Evolutionary conservation across 495 filamentous ascomycete species (phyloP).

Genomic region (Saxispiralis lemnorum): DNA sequence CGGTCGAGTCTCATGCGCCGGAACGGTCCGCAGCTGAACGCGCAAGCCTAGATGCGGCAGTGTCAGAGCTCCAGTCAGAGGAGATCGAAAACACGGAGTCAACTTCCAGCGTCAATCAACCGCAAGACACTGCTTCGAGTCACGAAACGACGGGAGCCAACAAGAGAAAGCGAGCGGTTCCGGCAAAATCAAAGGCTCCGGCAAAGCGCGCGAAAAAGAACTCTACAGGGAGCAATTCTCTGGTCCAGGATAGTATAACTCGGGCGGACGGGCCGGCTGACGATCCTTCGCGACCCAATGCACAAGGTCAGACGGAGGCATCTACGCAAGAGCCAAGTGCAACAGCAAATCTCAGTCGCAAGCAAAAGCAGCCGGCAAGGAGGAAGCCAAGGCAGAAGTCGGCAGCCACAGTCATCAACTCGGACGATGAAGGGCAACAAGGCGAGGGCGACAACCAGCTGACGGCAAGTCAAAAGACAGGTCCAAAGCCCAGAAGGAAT

Average conservation of each 20-base stretch:
- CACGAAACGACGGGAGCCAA: no score
- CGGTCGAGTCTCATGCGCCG: no score
- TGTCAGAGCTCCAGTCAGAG: no score
- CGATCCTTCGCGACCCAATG: not conserved
- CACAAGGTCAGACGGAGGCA: not conserved
- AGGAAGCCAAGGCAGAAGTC: conserved; percentile 1
- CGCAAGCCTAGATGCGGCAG: no score
- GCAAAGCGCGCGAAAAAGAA: conserved; percentile 6
- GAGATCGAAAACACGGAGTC: no score
- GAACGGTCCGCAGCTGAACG: no score
- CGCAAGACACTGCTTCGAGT: no score
- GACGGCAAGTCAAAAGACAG: not conserved
- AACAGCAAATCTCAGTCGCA: not conserved
- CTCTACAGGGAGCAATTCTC: conserved; percentile 4
- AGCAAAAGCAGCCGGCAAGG: not conserved
- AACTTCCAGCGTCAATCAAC: no score
- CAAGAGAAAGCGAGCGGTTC: no score
- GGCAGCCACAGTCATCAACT: not conserved
- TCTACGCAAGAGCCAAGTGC: not conserved
- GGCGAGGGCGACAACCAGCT: not conserved
- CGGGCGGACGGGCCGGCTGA: no score
- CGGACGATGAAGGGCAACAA: not conserved
- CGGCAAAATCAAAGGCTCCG: no score
- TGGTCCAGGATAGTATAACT: not conserved
- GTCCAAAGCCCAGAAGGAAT: conserved; percentile 8